phyloP scores from a whole-genome alignment of 75 land plant genomes.

The Larix kaempferi region DNA sequence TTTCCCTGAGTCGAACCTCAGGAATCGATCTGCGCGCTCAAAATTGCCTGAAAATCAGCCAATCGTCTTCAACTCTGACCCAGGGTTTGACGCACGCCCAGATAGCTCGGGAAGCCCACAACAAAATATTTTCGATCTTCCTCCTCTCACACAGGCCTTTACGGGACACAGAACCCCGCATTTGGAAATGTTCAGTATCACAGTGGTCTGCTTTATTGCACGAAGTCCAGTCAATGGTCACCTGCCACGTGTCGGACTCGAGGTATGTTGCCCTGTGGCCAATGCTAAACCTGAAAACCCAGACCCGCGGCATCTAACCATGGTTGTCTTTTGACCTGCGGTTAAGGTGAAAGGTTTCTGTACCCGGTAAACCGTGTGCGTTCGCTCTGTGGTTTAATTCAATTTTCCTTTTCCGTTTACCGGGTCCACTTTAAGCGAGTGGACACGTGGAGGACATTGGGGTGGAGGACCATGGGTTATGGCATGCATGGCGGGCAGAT shows the following conservation, averaged over 20 bases:
- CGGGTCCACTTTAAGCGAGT: neutral
- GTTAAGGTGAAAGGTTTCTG: neutral
- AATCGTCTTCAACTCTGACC: neutral
- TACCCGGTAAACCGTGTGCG: neutral
- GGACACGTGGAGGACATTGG: neutral
- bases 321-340: neutral
- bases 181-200: neutral
- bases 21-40: conserved; percentile 3
- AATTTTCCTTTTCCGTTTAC: neutral
- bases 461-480: neutral
- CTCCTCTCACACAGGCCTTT: neutral
- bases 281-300: neutral
- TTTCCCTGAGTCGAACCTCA: neutral
- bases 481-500: conserved; percentile 1
- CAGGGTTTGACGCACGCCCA: neutral
- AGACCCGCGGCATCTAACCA: neutral
- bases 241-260: neutral
- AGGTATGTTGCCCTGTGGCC: neutral
- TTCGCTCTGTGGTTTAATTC: neutral
- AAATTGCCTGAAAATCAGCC: neutral
- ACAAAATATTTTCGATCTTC: neutral
- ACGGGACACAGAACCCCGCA: neutral
- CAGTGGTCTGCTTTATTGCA: neutral
- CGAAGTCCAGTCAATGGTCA: neutral
- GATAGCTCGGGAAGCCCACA: neutral